phyloP scores from a whole-genome alignment of 1,284 basidiomycete species.

The Sanghuangporus weigelae region DNA sequence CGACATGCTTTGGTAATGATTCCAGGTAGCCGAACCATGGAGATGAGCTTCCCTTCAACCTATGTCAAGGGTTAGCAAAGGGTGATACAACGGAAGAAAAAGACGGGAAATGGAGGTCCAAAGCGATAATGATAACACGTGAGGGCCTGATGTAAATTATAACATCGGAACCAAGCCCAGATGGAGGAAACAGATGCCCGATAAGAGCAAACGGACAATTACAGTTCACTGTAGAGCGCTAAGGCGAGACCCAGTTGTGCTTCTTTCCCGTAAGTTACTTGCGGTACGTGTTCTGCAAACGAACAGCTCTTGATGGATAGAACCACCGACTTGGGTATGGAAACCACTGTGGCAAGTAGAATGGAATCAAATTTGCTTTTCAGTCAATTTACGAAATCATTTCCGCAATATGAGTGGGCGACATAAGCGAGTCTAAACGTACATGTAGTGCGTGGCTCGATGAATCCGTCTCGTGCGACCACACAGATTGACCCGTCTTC shows the following conservation, averaged over 20 bases:
- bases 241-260: slow-evolving; percentile 15
- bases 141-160: not conserved
- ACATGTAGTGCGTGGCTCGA: slow-evolving; percentile 15
- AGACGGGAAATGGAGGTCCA: not conserved
- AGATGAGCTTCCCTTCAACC: slow-evolving; percentile 39
- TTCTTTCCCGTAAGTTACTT: slow-evolving; percentile 14
- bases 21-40: slow-evolving; percentile 66
- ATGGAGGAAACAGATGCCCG: not conserved
- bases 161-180: not conserved
- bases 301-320: slow-evolving; percentile 22
- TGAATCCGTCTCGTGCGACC: slow-evolving; percentile 9
- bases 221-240: slow-evolving; percentile 18
- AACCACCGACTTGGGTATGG: slow-evolving; percentile 24
- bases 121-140: not conserved
- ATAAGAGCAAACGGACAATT: slow-evolving; percentile 9
- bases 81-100: not conserved
- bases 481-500: slow-evolving; percentile 13
- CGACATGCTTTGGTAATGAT: slow-evolving; percentile 45
- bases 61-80: slow-evolving; percentile 19
- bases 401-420: not conserved
- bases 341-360: slow-evolving; percentile 19
- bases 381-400: not conserved
- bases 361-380: not conserved
- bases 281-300: slow-evolving; percentile 2
- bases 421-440: slow-evolving; percentile 1